Percentiles rank a stretch among this genome's conserved stretches.
These are phyloP conservation scores for Astragalus membranaceus DNA, from an alignment of 306 rosid species.

Conservation along the genomic window DNA sequence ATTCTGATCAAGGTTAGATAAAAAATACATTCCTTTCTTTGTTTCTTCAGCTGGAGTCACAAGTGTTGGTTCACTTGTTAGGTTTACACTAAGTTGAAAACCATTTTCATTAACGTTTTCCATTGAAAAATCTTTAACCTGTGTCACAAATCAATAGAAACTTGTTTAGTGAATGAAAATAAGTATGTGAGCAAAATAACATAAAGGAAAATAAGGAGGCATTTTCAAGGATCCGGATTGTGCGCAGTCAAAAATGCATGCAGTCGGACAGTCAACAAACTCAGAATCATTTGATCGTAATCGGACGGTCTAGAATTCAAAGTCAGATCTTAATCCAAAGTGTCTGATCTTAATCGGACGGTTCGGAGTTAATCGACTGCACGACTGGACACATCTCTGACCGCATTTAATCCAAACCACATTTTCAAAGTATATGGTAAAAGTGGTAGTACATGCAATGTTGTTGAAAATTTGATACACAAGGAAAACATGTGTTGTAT, in stretches of 20 bases:
- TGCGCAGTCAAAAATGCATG: too few relatives aligned
- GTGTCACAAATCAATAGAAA: not conserved
- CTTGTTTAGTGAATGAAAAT: not conserved
- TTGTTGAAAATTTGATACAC: conserved; percentile 16
- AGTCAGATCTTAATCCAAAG: too few relatives aligned
- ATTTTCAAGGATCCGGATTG: too few relatives aligned
- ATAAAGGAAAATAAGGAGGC: too few relatives aligned
- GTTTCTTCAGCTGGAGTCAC: conserved; percentile 69
- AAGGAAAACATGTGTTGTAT: conserved; percentile 16
- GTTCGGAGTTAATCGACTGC: too few relatives aligned
- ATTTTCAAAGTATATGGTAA: not conserved
- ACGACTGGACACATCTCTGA: too few relatives aligned
- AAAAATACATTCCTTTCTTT: conserved; percentile 58
- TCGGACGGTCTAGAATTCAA: too few relatives aligned
- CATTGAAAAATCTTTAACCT: conserved; percentile 37
- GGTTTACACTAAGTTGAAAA: conserved; percentile 39
- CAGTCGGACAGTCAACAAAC: too few relatives aligned
- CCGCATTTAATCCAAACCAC: too few relatives aligned
- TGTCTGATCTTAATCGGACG: too few relatives aligned
- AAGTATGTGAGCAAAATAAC: not conserved
- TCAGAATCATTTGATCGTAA: conserved; percentile 5
- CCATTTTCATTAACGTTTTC: conserved; percentile 23
- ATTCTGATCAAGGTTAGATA: conserved; percentile 91
- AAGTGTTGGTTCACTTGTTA: conserved; percentile 41
- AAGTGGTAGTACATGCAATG: not conserved